phyloP scores from a whole-genome alignment of 1,139 yeast species.

The Suhomyces maxii region DNA sequence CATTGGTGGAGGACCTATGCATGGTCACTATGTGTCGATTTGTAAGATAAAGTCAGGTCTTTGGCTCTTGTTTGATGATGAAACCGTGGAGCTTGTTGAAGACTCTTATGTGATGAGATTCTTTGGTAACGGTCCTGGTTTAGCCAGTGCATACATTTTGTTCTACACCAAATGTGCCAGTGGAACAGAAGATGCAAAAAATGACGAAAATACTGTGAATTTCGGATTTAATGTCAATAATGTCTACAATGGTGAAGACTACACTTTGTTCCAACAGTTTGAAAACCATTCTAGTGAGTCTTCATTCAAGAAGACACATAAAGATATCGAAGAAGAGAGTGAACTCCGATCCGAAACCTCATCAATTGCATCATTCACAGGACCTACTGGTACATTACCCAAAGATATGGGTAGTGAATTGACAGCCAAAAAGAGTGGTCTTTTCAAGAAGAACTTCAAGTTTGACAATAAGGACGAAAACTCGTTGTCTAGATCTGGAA shows the following conservation, averaged over 20 bases:
- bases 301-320: constrained; percentile 12
- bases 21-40: constrained; percentile 90
- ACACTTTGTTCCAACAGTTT: constrained; percentile 11
- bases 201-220: constrained; percentile 26
- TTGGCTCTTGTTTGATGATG: constrained; percentile 94
- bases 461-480: constrained; percentile 20
- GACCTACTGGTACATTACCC: constrained; percentile 1
- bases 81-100: constrained; percentile 85
- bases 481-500: constrained; percentile 11
- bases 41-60: constrained; percentile 78
- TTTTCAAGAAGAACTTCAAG: constrained; percentile 36
- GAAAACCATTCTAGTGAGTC: constrained; percentile 11
- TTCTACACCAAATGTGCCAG: constrained; percentile 54
- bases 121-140: constrained; percentile 85
- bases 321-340: constrained; percentile 12
- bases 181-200: constrained; percentile 23
- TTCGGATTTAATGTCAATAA: constrained; percentile 38
- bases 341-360: constrained; percentile 12
- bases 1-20: constrained; percentile 97
- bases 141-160: constrained; percentile 88
- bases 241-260: constrained; percentile 30
- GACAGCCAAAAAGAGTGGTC: constrained; percentile 14
- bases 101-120: constrained; percentile 82
- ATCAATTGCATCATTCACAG: constrained; percentile 10
- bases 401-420: constrained; percentile 5